Evolutionary conservation across 805 yeast genomes (phyloP), one percentile per base, ranked within the genome.

Genomic region (Hanseniaspora jakobsenii): DNA sequence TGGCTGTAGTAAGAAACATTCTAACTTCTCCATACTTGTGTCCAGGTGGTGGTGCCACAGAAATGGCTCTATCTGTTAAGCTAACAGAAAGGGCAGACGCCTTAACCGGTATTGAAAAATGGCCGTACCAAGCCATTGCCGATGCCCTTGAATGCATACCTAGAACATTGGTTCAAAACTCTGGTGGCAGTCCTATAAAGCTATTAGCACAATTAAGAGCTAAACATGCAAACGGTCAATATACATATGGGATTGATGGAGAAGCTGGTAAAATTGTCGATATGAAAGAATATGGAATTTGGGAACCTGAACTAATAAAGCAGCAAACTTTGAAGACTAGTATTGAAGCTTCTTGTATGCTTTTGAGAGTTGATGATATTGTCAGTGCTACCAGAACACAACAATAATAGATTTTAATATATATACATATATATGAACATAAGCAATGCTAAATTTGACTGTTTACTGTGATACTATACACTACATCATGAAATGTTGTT

Each of bases 21-120:
- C 73, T 85, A 71, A 78, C 89, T 54, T 94, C 89, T 62, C 98
- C 99, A 42, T 76, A 87, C 32, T 72, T 91, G 58, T 73, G 95
- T 2, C 99, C 99, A 39, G 99, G 99, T 56, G 99, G 98, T 49
- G 98, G 99, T 55, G 98, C 99, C 43, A 89, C 96, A 23, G 98
- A 91, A 67, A 91, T 91, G 97, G 97, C 97, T 2, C 86, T 91
- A 31, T 72, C 89, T 48, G 96, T 91, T 24, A 76, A 71, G 52
- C 71, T 91, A 49, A 73, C 94, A 14, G 95, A 87, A 60, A 80
- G 76, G 66, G 95, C 97, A 39, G 89, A 86, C 67, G 71, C 77
- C 40, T 75, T 91, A 53, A 95, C 86, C 62, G 98, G 97, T 50
- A 81, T 89, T 47, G 87, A 82, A 48, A 98, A 91, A 66, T 89